Conservation (phyloP, 106 monocot genomes). For the Ottelia alismoides region DNA sequence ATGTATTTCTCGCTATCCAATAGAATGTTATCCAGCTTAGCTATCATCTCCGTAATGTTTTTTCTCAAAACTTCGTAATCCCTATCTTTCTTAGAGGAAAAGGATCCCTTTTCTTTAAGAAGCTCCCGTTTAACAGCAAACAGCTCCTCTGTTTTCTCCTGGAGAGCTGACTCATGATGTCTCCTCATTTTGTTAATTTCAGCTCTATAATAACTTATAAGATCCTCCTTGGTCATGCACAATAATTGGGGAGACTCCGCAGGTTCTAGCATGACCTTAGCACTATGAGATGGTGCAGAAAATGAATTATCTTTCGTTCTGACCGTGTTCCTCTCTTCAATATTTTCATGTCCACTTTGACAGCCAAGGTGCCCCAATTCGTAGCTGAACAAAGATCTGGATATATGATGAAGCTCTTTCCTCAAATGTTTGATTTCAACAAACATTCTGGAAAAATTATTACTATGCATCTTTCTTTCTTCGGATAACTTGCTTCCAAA, state of each 20-base stretch:
- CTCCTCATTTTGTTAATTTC: slow-evolving; percentile 78
- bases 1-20: slow-evolving; percentile 9
- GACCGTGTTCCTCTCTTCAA: slow-evolving; percentile 28
- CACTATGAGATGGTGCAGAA: slow-evolving; percentile 4
- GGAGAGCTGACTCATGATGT: slow-evolving; percentile 65
- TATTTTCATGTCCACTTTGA: slow-evolving; percentile 27
- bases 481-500: slow-evolving; percentile 33
- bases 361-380: slow-evolving; percentile 22
- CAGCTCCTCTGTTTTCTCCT: slow-evolving; percentile 87
- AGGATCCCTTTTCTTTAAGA: slow-evolving; percentile 51
- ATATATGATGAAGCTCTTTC: slow-evolving; percentile 47
- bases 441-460: slow-evolving; percentile 24
- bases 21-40: slow-evolving; percentile 54
- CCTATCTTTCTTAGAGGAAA: slow-evolving; percentile 50
- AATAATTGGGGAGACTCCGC: slow-evolving; percentile 30
- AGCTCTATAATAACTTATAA: slow-evolving; percentile 39
- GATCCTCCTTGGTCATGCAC: slow-evolving; percentile 55
- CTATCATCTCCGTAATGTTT: slow-evolving; percentile 40
- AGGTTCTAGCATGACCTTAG: slow-evolving; percentile 29
- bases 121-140: slow-evolving; percentile 67
- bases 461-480: slow-evolving; percentile 35
- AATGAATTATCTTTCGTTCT: slow-evolving; percentile 44
- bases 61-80: slow-evolving; percentile 60
- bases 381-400: slow-evolving; percentile 28
- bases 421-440: slow-evolving; percentile 28